A percentile compares a stretch with the other conserved stretches of the same genome.
These are phyloP conservation scores for Hydnomerulius pinastri DNA, from an alignment of 768 basidiomycete genomes.

Conservation along the genomic window DNA sequence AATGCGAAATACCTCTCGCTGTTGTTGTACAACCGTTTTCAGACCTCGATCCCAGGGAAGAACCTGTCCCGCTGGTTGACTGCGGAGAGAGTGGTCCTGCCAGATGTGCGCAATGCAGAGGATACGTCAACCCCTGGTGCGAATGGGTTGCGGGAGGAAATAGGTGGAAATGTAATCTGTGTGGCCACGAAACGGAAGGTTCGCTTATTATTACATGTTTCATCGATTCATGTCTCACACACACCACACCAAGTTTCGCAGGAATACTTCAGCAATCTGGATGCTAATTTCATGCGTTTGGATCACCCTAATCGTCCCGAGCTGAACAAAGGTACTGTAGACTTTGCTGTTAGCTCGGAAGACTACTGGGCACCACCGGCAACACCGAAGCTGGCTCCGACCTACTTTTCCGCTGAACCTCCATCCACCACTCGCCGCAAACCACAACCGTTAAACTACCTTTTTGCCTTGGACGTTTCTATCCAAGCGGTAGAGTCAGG, in stretches of 20 bases:
- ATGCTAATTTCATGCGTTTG: constrained; percentile 71
- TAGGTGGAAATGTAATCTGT: constrained; percentile 93
- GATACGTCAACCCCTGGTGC: constrained; percentile 95
- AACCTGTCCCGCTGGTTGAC: constrained; percentile 77
- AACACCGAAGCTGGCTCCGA: constrained; percentile 49
- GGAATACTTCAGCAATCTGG: constrained; percentile 85
- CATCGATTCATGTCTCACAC: constrained; percentile 7
- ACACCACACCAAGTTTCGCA: constrained; percentile 53
- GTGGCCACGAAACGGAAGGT: constrained; percentile 85
- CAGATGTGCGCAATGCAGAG: constrained; percentile 82
- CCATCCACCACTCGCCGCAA: constrained; percentile 45
- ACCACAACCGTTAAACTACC: constrained; percentile 68
- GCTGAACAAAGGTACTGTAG: constrained; percentile 87
- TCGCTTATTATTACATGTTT: constrained; percentile 25
- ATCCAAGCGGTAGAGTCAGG: constrained; percentile 66
- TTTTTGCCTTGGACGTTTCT: constrained; percentile 91
- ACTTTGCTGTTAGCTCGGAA: constrained; percentile 73
- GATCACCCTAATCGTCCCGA: constrained; percentile 86
- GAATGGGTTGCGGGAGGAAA: constrained; percentile 79
- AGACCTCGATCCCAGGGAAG: constrained; percentile 74
- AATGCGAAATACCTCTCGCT: constrained; percentile 83
- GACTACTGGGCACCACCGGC: constrained; percentile 87
- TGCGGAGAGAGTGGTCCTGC: constrained; percentile 73
- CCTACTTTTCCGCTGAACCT: constrained; percentile 56
- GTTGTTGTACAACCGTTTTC: constrained; percentile 91